phyloP scores from a whole-genome alignment of 495 filamentous ascomycete species.

The Podospora pseudoanserina region DNA sequence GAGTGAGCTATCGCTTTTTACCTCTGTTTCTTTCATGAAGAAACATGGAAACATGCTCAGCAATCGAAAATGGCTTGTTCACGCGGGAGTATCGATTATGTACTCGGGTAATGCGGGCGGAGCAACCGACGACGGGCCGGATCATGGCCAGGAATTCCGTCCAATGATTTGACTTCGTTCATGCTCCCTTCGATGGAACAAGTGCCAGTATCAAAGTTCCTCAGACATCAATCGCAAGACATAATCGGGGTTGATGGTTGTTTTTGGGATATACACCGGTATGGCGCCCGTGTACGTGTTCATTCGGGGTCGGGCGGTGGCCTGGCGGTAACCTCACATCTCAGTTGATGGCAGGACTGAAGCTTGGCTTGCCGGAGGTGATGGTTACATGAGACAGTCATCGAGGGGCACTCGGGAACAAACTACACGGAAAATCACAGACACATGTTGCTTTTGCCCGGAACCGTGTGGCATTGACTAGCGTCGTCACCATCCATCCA shows the following conservation, averaged over 20 bases:
- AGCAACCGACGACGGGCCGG: neutral
- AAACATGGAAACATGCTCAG: neutral
- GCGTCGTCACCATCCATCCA: neutral
- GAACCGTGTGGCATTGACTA: neutral
- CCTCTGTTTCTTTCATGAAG: neutral
- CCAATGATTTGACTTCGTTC: neutral
- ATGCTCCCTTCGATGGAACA: neutral
- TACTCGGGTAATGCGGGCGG: neutral
- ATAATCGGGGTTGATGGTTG: neutral
- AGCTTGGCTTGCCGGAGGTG: neutral
- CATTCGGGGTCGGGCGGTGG: neutral
- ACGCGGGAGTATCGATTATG: neutral
- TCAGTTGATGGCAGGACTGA: neutral
- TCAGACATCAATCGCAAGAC: neutral
- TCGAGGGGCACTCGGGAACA: neutral
- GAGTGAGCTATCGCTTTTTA: conserved; percentile 6
- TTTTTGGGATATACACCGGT: neutral
- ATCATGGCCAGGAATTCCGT: neutral
- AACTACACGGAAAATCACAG: neutral
- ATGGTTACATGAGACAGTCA: neutral
- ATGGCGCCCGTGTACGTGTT: neutral
- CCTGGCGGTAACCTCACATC: neutral
- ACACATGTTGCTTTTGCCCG: neutral
- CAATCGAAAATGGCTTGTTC: neutral
- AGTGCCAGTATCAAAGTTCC: neutral